Conservation (phyloP, 768 basidiomycete genomes). For the Boletus sp. region DNA sequence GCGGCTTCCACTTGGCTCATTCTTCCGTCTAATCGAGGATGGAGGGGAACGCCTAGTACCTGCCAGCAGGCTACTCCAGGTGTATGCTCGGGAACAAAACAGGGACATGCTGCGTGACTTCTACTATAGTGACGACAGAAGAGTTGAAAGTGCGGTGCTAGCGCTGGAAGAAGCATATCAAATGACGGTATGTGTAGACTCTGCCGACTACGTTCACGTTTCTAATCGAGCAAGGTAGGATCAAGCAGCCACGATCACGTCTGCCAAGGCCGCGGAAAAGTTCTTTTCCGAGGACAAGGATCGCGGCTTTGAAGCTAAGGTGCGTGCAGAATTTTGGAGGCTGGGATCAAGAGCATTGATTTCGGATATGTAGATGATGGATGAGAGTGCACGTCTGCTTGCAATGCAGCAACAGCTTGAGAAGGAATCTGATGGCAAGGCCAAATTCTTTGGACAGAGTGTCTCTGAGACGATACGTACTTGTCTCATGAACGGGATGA, state of each 20-base stretch:
- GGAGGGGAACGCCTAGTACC: slow-evolving; percentile 71
- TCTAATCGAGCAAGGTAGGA: slow-evolving; percentile 50
- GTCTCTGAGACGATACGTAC: slow-evolving; percentile 83
- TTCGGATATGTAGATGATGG: slow-evolving; percentile 70
- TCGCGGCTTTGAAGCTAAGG: slow-evolving; percentile 86
- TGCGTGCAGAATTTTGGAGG: slow-evolving; percentile 24
- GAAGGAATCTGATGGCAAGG: slow-evolving; percentile 76
- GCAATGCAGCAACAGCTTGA: slow-evolving; percentile 84
- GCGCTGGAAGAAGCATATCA: slow-evolving; percentile 77
- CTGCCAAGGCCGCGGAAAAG: slow-evolving; percentile 82
- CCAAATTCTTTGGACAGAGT: slow-evolving; percentile 78
- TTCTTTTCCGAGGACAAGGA: slow-evolving; percentile 97
- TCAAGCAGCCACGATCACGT: slow-evolving; percentile 62
- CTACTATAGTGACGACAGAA: slow-evolving; percentile 95
- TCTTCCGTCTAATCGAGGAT: slow-evolving; percentile 94
- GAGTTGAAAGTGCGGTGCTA: slow-evolving; percentile 90
- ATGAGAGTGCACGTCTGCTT: slow-evolving; percentile 78
- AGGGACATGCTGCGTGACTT: slow-evolving; percentile 92
- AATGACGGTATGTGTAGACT: slow-evolving; percentile 50
- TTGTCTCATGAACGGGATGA: slow-evolving; percentile 75
- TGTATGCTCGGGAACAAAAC: slow-evolving; percentile 89
- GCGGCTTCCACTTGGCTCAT: slow-evolving; percentile 79
- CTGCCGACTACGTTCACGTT: not conserved
- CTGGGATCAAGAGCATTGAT: not conserved
- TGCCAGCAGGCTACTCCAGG: slow-evolving; percentile 81